Evolutionary conservation across 768 basidiomycete genomes (phyloP).

Genomic region (Leccinum imitatum): DNA sequence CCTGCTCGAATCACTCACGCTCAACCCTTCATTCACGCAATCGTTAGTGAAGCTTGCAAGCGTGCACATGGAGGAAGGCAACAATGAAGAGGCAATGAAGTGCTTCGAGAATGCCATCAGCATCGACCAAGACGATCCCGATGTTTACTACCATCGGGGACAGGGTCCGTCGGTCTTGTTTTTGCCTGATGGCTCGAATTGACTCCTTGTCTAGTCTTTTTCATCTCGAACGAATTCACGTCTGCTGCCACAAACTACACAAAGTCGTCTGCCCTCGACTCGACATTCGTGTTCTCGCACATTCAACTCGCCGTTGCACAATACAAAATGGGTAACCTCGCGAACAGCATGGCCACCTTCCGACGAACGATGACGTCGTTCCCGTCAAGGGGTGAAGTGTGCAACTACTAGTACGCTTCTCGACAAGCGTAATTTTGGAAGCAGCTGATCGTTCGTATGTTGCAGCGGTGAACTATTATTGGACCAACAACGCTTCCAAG

Average conservation of each 20-base stretch:
- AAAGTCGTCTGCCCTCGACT: slow-evolving; percentile 85
- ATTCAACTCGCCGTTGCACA: slow-evolving; percentile 97
- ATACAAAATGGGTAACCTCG: slow-evolving; percentile 82
- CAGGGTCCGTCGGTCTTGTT: slow-evolving; percentile 56
- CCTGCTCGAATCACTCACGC: slow-evolving; percentile 69
- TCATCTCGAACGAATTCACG: slow-evolving; percentile 89
- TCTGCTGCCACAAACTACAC: slow-evolving; percentile 90
- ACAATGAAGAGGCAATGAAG: slow-evolving; percentile 77
- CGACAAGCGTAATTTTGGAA: neutral
- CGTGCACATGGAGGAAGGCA: slow-evolving; percentile 94
- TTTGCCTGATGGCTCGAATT: neutral
- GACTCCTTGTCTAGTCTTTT: slow-evolving; percentile 59
- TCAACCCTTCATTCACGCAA: slow-evolving; percentile 74
- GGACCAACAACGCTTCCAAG: slow-evolving; percentile 85
- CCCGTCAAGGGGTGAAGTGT: slow-evolving; percentile 84
- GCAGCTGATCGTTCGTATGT: neutral
- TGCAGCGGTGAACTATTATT: slow-evolving; percentile 88
- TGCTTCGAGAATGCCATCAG: slow-evolving; percentile 89
- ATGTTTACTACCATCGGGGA: slow-evolving; percentile 98
- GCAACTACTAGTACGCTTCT: slow-evolving; percentile 85
- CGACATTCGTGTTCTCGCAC: slow-evolving; percentile 91
- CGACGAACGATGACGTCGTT: slow-evolving; percentile 80
- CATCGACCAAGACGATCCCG: slow-evolving; percentile 82
- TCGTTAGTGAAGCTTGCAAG: slow-evolving; percentile 95
- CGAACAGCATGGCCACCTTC: slow-evolving; percentile 89